phyloP scores from a whole-genome alignment of 257 asterid species.

The Nicotiana otophora region DNA sequence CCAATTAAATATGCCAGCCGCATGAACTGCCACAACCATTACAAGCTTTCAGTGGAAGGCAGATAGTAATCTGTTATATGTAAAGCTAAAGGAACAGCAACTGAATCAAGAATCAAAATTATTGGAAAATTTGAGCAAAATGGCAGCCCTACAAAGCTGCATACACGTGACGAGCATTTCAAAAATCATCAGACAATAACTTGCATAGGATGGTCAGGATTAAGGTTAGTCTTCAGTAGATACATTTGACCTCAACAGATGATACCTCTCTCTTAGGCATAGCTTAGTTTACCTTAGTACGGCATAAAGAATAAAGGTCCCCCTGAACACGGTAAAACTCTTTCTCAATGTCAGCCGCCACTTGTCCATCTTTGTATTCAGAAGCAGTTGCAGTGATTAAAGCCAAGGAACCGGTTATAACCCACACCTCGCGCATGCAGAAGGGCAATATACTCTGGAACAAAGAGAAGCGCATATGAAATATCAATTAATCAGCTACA shows the following conservation, averaged over 20 bases:
- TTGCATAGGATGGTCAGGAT: not conserved
- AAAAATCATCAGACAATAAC: not conserved
- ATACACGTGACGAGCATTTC: not conserved
- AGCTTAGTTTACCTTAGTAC: constrained; percentile 66
- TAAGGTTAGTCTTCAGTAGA: not conserved
- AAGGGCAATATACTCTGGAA: constrained; percentile 75
- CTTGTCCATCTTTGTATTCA: constrained; percentile 64
- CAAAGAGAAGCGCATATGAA: constrained; percentile 9
- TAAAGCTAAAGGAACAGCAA: constrained; percentile 3
- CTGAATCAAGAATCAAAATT: not conserved
- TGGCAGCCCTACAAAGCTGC: constrained; percentile 16
- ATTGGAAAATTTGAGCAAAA: not conserved
- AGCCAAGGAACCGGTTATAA: constrained; percentile 82
- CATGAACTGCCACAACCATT: constrained; percentile 73
- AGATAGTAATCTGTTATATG: not conserved
- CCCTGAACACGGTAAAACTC: constrained; percentile 93
- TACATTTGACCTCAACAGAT: not conserved
- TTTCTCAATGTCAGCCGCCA: constrained; percentile 72
- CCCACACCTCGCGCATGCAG: constrained; percentile 99
- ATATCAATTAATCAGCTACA: not conserved
- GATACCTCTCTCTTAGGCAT: constrained; percentile 7
- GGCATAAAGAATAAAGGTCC: constrained; percentile 80
- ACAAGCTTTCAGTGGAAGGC: constrained; percentile 23
- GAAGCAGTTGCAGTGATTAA: constrained; percentile 70
- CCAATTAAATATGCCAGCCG: constrained; percentile 95